Percentiles rank a stretch among this genome's conserved stretches.
Conservation (phyloP, 768 basidiomycete species). For the Tephrocybe sp. region DNA sequence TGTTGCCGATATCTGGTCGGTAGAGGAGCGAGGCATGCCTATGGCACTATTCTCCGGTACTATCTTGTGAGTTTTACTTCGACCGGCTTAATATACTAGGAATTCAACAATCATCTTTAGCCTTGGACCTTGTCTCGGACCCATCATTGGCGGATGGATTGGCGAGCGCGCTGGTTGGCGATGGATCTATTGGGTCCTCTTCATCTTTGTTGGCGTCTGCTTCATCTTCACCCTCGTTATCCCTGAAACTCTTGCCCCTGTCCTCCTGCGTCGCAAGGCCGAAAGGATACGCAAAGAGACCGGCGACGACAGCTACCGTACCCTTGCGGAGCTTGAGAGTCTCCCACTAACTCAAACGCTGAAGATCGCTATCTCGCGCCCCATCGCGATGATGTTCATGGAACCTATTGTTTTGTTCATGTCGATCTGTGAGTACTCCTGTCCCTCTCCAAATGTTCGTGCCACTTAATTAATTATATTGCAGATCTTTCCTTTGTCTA, state of each 20-base stretch:
- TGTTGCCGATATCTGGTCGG: slow-evolving; percentile 41
- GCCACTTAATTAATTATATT: not conserved
- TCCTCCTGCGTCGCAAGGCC: slow-evolving; percentile 44
- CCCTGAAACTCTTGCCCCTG: slow-evolving; percentile 53
- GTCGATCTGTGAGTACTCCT: slow-evolving; percentile 7
- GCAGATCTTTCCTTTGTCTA: slow-evolving; percentile 43
- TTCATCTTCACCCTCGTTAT: slow-evolving; percentile 40
- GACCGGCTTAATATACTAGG: not conserved
- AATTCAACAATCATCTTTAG: slow-evolving; percentile 12
- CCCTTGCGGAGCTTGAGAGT: slow-evolving; percentile 9
- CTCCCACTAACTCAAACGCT: not conserved
- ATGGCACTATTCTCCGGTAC: slow-evolving; percentile 49
- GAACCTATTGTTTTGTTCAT: slow-evolving; percentile 8
- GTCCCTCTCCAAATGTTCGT: no score
- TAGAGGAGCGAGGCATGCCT: slow-evolving; percentile 43
- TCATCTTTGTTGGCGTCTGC: slow-evolving; percentile 39
- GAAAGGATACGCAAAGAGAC: slow-evolving; percentile 38
- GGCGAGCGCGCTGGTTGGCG: slow-evolving; percentile 45
- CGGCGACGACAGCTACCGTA: slow-evolving; percentile 16
- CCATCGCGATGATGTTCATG: slow-evolving; percentile 10
- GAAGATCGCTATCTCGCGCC: not conserved
- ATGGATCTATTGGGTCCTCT: slow-evolving; percentile 50
- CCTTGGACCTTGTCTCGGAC: slow-evolving; percentile 48
- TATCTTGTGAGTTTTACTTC: slow-evolving; percentile 35
- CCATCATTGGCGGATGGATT: slow-evolving; percentile 50